Percentiles rank a stretch among this genome's conserved stretches.
phyloP scores from a whole-genome alignment of 768 basidiomycete species.

The Flagelloscypha sp. region DNA sequence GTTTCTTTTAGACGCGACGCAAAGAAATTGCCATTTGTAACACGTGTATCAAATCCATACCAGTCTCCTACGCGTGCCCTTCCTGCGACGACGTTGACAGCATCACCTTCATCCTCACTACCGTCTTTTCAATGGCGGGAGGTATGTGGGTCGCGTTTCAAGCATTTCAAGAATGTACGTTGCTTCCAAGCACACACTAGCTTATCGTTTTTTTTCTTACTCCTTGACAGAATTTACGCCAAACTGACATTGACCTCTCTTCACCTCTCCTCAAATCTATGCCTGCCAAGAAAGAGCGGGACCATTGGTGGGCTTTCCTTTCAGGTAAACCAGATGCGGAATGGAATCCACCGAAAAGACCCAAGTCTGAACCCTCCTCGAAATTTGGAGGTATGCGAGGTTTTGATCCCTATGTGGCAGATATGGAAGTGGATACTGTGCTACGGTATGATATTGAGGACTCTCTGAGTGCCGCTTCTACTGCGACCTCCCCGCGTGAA shows the following conservation, averaged over 20 bases:
- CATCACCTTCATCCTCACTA: constrained; percentile 26
- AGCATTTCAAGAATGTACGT: constrained; percentile 57
- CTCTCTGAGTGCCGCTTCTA: constrained; percentile 34
- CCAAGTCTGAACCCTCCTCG: constrained; percentile 20
- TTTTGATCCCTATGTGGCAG: constrained; percentile 27
- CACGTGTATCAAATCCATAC: constrained; percentile 64
- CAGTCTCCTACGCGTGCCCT: constrained; percentile 27
- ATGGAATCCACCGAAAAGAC: constrained; percentile 50
- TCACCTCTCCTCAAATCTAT: constrained; percentile 31
- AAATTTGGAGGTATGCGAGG: constrained; percentile 27
- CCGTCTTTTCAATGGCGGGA: constrained; percentile 65
- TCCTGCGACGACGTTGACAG: constrained; percentile 14
- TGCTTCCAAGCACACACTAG: constrained; percentile 1
- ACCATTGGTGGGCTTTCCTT: constrained; percentile 75
- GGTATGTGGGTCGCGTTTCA: constrained; percentile 49
- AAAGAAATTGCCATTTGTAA: constrained; percentile 52
- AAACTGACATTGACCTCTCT: constrained; percentile 48
- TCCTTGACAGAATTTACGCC: constrained; percentile 49
- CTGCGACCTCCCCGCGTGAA: too few relatives aligned
- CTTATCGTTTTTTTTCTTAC: constrained; percentile 6
- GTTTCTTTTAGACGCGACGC: constrained; percentile 61
- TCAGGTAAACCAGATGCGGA: constrained; percentile 58
- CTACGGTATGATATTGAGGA: constrained; percentile 26
- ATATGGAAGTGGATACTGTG: constrained; percentile 34
- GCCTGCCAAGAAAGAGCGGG: constrained; percentile 66